Evolutionary conservation across 352 stramenopile species (phyloP), one percentile per base, ranked within the genome.

Genomic region (Pelagophyceae sp.): DNA sequence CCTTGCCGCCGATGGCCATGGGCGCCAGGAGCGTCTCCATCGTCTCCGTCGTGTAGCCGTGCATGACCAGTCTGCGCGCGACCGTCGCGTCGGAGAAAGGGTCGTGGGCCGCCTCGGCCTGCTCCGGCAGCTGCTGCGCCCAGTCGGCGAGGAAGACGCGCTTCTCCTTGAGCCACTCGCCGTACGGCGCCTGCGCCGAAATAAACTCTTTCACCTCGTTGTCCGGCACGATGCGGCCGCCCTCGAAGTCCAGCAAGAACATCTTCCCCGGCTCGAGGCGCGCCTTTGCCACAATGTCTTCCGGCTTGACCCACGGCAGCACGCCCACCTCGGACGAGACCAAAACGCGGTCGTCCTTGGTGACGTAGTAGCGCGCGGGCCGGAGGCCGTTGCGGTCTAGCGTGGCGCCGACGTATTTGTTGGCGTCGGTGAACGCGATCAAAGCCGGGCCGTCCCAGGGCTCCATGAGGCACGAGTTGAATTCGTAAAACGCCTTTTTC

Each of bases 401-500:
- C n/a, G 92, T 97, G 29, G 94, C 94, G 77, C 93, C 94, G 84
- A 98, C 95, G 83, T 96, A 97, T 79, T 85, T 78, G 35, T 58
- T 51, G 40, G 85, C 88, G 84, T 98, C 93, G 0, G 94, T 98
- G 79, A 98, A 98, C 31, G 93, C 93, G 83, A 98, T 96, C 92
- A 98, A 97, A 31, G 94, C 94, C n/a, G 94, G 94, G 65, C 94
- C 94, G 85, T 98, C 94, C 94, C 94, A 98, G 40, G 94, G 94
- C 86, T 98, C 94, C 94, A 98, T 98, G 40, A 98, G 84, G 80
- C 91, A 91, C 31, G 90, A 96, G 82, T 98, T 96, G 84, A 97
- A 98, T 83, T 98, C 93, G 87, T 98, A 98, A 85, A 98, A 98
- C 65, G 94, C 89, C 75, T 96, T 96, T 85, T 98, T 98, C 76